Evolutionary conservation across 2,329 filamentous ascomycete species (phyloP), one percentile per base, ranked within the genome.

Genomic region (Paecilomyces niveus): DNA sequence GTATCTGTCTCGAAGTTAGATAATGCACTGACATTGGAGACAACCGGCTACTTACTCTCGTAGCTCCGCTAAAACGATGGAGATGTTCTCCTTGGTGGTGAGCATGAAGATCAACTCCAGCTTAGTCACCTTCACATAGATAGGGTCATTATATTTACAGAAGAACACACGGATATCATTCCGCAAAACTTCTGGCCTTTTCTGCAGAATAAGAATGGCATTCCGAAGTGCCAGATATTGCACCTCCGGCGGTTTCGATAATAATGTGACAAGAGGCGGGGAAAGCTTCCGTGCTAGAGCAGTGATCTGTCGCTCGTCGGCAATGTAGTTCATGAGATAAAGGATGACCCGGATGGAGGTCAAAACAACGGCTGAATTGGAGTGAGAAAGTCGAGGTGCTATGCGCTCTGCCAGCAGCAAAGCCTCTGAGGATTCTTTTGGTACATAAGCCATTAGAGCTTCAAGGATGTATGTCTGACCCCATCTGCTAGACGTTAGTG

Each of bases 141-240:
- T 99, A 0, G 94, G 94, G 70, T 99, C 94, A 73, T 99, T 99
- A 77, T 99, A 99, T 81, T 99, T 99, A 85, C 94, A 99, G 77
- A 99, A 99, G 78, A 99, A 99, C 32, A 99, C 94, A 53, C 94
- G 86, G 62, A 99, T 97, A 74, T 99, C 94, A 74, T 97, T 97
- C 63, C 92, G 86, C 57, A 99, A 77, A 8, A 99, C 93, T 69
- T 97, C 94, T 0, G 94, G 94, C 58, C 93, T 84, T 67, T 93
- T 84, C 73, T 99, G 94, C 56, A 99, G 80, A 65, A 99, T 99
- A 13, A 99, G 81, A 1, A 99, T 82, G 0, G 94, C 94, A 71
- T 99, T 99, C 62, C 94, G 84, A 18, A 99, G 82, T 0, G 94
- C 94, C 6, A 99, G 83, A 70, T 99, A 99, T 73, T 99, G 94